Evolutionary conservation across 2,329 filamentous ascomycete genomes (phyloP).

Genomic region (Fusarium pseudonygamai): DNA sequence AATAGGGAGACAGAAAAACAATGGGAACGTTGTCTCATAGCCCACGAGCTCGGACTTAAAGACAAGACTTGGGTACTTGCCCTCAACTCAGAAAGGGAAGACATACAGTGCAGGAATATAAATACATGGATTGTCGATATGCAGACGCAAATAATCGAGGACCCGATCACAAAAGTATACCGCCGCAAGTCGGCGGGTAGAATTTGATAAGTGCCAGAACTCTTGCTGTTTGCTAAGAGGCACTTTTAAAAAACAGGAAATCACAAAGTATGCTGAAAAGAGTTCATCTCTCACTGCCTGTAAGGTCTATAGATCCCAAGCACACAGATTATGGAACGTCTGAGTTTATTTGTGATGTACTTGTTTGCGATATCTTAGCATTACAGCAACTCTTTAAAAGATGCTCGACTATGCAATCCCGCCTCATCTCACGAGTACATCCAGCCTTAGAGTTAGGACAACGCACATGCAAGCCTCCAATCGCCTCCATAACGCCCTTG

Average conservation of each 20-base stretch:
- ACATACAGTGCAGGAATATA: background rate
- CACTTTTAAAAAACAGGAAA: accelerated
- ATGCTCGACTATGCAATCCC: background rate
- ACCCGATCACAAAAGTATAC: accelerated
- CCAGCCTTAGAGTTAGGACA: background rate
- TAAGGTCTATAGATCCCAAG: background rate
- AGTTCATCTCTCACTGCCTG: accelerated
- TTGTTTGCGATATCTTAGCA: no score
- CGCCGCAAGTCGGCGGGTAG: accelerated
- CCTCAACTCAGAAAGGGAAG: accelerated
- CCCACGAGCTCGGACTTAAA: background rate
- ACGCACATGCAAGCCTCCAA: background rate
- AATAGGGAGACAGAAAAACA: background rate
- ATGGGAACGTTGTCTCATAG: background rate
- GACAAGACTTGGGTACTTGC: background rate
- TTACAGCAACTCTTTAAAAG: background rate
- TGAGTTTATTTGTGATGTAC: no score
- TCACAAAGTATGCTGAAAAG: accelerated
- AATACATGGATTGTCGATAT: accelerated
- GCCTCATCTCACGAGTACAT: background rate
- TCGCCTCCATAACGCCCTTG: background rate
- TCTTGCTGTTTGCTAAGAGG: no score
- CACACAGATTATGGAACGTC: background rate
- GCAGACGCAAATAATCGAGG: accelerated
- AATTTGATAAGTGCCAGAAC: accelerated